Percentiles rank a stretch among this genome's conserved stretches.
phyloP scores from a whole-genome alignment of 352 stramenopile species.

The Globisporangium recalcitrans region DNA sequence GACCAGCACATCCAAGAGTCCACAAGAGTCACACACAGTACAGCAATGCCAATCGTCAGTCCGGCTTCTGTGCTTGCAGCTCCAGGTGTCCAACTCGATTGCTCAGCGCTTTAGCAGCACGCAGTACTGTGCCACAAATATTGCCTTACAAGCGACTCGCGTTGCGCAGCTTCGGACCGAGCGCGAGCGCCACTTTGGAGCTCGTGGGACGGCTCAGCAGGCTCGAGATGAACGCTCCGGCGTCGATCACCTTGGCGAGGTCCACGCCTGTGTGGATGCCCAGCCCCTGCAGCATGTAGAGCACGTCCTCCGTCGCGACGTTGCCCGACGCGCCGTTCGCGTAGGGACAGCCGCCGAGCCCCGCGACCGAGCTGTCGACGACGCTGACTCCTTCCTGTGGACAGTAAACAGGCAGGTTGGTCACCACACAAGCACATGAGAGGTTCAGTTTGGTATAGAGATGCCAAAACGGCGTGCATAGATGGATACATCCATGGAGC shows the following conservation, averaged over 20 bases:
- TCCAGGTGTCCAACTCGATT: neutral
- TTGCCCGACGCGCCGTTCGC: conserved; percentile 95
- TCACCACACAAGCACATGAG: neutral
- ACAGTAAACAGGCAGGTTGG: neutral
- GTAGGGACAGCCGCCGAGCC: conserved; percentile 96
- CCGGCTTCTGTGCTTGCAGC: neutral
- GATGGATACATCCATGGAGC: neutral
- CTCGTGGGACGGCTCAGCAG: conserved; percentile 69
- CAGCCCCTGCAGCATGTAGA: conserved; percentile 96
- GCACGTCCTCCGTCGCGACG: conserved; percentile 95
- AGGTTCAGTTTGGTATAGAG: neutral
- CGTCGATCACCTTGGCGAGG: conserved; percentile 88
- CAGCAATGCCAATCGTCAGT: neutral
- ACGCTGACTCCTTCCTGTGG: conserved; percentile 87
- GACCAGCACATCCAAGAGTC: neutral
- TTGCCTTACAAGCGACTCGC: conserved; percentile 38
- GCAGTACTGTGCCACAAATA: too few species aligned
- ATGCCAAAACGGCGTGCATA: neutral
- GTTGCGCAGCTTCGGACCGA: conserved; percentile 33
- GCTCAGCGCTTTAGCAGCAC: neutral
- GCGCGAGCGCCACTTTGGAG: conserved; percentile 85
- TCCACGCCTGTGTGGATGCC: conserved; percentile 93
- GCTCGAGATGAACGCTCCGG: conserved; percentile 86
- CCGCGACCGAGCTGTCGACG: conserved; percentile 93
- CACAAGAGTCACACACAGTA: conserved; percentile 4